A percentile compares a stretch with the other conserved stretches of the same genome.
Conservation (phyloP, 352 stramenopile species). For the Phytophthora ohioensis region DNA sequence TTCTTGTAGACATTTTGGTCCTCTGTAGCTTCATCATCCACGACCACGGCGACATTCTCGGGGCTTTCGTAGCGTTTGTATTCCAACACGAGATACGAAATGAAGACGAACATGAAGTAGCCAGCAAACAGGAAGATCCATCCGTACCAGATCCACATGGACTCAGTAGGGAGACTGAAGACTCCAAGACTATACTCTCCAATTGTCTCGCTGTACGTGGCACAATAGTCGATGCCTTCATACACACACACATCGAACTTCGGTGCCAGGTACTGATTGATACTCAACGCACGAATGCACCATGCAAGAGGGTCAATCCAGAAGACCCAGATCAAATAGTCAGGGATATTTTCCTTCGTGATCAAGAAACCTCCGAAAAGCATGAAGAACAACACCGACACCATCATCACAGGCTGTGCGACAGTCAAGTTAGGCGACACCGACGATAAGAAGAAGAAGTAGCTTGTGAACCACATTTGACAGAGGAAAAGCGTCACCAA, state of each 20-base stretch:
- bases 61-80: constrained; percentile 25
- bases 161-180: constrained; percentile 56
- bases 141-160: constrained; percentile 61
- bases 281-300: constrained; percentile 59
- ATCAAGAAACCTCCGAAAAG: constrained; percentile 76
- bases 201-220: constrained; percentile 32
- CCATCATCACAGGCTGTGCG: constrained; percentile 66
- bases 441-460: constrained; percentile 71
- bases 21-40: constrained; percentile 15
- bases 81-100: constrained; percentile 26
- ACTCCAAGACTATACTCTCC: constrained; percentile 55
- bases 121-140: constrained; percentile 56
- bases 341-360: constrained; percentile 61
- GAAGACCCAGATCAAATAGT: constrained; percentile 75
- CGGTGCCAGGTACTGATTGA: constrained; percentile 65
- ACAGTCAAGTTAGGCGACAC: constrained; percentile 54
- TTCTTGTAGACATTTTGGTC: constrained; percentile 27
- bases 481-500: constrained; percentile 67
- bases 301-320: constrained; percentile 79
- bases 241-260: constrained; percentile 63
- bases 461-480: constrained; percentile 73
- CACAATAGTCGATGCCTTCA: constrained; percentile 61
- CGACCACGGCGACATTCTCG: constrained; percentile 27
- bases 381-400: constrained; percentile 69
- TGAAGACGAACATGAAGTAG: constrained; percentile 43